A percentile compares a stretch with the other conserved stretches of the same genome.
Conservation (phyloP, 1,284 basidiomycete species). For the Cutaneotrichosporon sp. region DNA sequence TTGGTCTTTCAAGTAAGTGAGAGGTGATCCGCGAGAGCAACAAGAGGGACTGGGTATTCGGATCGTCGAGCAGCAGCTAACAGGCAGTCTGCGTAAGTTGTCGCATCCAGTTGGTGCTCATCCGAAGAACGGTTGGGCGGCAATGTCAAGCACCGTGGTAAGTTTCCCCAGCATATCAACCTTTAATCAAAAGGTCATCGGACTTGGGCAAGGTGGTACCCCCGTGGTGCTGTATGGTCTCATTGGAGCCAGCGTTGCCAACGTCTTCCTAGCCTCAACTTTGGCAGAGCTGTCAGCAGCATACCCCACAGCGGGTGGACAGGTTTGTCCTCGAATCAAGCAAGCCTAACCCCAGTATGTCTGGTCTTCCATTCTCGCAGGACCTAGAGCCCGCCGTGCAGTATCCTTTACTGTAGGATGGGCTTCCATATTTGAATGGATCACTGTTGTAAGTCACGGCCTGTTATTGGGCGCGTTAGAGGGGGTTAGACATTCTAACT, state of each 20-base stretch:
- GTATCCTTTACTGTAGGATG: slow-evolving; percentile 16
- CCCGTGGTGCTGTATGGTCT: slow-evolving; percentile 4
- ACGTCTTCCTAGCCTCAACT: neutral
- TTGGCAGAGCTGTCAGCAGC: neutral
- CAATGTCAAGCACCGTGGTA: slow-evolving; percentile 1
- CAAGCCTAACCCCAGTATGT: slow-evolving; percentile 4
- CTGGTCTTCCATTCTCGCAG: slow-evolving; percentile 15
- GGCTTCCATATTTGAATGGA: slow-evolving; percentile 15
- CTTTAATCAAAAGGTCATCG: slow-evolving; percentile 1
- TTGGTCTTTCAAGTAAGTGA: slow-evolving; percentile 10
- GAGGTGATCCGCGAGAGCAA: no score
- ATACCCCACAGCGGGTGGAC: slow-evolving; percentile 1
- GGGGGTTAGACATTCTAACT: no score
- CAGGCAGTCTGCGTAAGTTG: no score
- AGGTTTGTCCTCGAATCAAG: neutral
- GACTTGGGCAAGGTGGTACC: slow-evolving; percentile 2
- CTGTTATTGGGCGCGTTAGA: no score
- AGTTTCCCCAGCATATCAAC: neutral
- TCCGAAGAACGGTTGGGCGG: slow-evolving; percentile 4
- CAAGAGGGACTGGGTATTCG: no score
- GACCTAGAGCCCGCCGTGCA: slow-evolving; percentile 1
- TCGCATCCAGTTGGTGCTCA: no score
- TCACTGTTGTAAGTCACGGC: slow-evolving; percentile 2
- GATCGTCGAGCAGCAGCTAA: no score
- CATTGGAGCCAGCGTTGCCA: slow-evolving; percentile 1